phyloP scores from a whole-genome alignment of 768 basidiomycete species.

The Leccinum pellstonianum region DNA sequence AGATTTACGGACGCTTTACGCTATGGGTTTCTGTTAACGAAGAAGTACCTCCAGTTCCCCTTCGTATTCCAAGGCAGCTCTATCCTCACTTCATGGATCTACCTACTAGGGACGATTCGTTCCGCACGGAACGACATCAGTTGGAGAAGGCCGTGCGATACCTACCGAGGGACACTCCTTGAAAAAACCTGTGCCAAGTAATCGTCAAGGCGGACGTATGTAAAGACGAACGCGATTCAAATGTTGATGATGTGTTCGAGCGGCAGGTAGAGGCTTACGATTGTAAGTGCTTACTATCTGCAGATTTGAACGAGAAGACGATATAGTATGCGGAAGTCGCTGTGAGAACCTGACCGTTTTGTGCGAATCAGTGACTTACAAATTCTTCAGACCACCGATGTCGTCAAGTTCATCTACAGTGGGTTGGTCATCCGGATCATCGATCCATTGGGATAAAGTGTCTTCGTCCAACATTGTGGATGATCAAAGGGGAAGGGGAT shows the following conservation, averaged over 20 bases:
- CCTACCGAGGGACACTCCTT: conserved; percentile 76
- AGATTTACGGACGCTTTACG: conserved; percentile 75
- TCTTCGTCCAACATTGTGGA: too few relatives aligned
- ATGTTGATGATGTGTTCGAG: conserved; percentile 94
- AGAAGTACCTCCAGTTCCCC: conserved; percentile 72
- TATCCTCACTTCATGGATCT: conserved; percentile 85
- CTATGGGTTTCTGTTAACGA: conserved; percentile 86
- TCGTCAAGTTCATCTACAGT: too few relatives aligned
- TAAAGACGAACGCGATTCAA: conserved; percentile 85
- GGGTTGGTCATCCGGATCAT: too few relatives aligned
- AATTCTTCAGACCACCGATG: too few relatives aligned
- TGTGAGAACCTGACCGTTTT: too few relatives aligned
- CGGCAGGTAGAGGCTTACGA: conserved; percentile 60
- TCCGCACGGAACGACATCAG: conserved; percentile 66
- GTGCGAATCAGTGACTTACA: too few relatives aligned
- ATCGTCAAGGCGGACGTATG: conserved; percentile 82
- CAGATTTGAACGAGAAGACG: too few relatives aligned
- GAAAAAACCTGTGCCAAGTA: conserved; percentile 79
- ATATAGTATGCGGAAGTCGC: too few relatives aligned
- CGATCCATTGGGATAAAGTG: too few relatives aligned
- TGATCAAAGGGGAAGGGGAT: too few relatives aligned
- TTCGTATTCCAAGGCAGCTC: conserved; percentile 89
- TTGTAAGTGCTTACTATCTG: too few relatives aligned
- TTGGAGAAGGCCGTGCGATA: conserved; percentile 72
- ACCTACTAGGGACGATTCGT: conserved; percentile 59